phyloP scores from a whole-genome alignment of 1,284 basidiomycete genomes.

The Boletellus deceptivus region DNA sequence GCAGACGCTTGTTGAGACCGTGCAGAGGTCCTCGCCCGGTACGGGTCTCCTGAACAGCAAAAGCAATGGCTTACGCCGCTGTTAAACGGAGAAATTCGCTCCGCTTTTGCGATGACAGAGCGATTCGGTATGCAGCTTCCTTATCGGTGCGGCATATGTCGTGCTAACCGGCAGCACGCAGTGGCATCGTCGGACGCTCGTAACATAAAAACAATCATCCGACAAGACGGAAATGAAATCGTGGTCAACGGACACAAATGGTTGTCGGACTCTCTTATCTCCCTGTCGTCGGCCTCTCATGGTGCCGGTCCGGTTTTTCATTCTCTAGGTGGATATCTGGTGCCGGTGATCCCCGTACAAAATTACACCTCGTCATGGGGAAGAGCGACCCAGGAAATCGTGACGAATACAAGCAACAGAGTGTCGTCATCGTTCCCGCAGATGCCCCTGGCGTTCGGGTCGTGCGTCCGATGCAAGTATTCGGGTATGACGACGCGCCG shows the following conservation, averaged over 20 bases:
- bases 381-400: conserved; percentile 80
- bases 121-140: conserved; percentile 61
- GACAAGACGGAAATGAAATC: conserved; percentile 83
- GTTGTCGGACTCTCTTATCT: conserved; percentile 37
- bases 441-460: conserved; percentile 86
- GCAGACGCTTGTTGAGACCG: conserved; percentile 1
- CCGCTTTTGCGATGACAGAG: conserved; percentile 95
- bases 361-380: conserved; percentile 91
- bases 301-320: conserved; percentile 2
- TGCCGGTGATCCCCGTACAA: conserved; percentile 90
- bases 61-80: conserved; percentile 87
- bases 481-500: conserved; percentile 93
- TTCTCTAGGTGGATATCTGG: conserved; percentile 88
- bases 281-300: conserved; percentile 9
- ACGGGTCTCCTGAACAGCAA: conserved; percentile 88
- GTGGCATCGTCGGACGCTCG: conserved; percentile 96
- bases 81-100: conserved; percentile 90
- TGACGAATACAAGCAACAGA: conserved; percentile 81
- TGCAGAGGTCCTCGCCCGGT: conserved; percentile 92
- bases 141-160: not conserved
- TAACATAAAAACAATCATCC: conserved; percentile 90
- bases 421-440: conserved; percentile 90
- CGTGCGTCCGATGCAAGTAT: conserved; percentile 88
- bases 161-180: conserved; percentile 30
- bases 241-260: conserved; percentile 98